A percentile compares a stretch with the other conserved stretches of the same genome.
Conservation (phyloP, 2,329 filamentous ascomycete genomes). For the Alternaria sp. region DNA sequence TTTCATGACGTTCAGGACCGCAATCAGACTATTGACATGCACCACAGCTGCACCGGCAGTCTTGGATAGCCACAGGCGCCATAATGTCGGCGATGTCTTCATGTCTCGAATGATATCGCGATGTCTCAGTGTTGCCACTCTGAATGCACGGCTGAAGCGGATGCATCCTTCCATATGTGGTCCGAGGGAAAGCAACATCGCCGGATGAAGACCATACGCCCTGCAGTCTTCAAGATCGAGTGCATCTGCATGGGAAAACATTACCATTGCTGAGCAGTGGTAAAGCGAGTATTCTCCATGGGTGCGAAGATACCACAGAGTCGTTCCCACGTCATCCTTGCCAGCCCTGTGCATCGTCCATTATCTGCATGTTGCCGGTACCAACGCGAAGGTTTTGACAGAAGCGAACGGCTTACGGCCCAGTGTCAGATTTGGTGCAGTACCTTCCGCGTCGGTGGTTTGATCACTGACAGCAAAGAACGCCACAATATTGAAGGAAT, state of each 20-base stretch:
- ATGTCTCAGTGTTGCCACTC: background rate
- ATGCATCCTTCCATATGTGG: background rate
- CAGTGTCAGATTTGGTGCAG: constrained; percentile 11
- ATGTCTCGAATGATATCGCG: background rate
- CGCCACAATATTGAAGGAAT: constrained; percentile 36
- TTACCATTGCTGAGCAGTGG: background rate
- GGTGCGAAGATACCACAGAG: background rate
- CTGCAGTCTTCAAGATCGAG: background rate
- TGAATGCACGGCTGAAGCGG: background rate
- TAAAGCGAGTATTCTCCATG: background rate
- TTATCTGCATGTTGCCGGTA: background rate
- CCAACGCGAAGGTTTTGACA: constrained; percentile 6
- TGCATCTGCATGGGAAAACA: background rate
- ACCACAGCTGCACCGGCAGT: constrained; percentile 7
- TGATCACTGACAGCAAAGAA: constrained; percentile 14
- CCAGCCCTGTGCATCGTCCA: background rate
- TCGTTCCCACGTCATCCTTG: background rate
- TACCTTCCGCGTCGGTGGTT: constrained; percentile 2
- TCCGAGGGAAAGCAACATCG: background rate
- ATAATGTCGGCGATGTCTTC: background rate
- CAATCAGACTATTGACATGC: constrained; percentile 14
- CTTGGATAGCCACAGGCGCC: constrained; percentile 1
- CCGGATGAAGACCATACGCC: background rate
- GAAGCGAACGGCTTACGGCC: constrained; percentile 12
- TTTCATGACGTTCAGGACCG: constrained; percentile 12